Conservation (phyloP, 129 eudicot genomes). For the Flaveria trinervia region DNA sequence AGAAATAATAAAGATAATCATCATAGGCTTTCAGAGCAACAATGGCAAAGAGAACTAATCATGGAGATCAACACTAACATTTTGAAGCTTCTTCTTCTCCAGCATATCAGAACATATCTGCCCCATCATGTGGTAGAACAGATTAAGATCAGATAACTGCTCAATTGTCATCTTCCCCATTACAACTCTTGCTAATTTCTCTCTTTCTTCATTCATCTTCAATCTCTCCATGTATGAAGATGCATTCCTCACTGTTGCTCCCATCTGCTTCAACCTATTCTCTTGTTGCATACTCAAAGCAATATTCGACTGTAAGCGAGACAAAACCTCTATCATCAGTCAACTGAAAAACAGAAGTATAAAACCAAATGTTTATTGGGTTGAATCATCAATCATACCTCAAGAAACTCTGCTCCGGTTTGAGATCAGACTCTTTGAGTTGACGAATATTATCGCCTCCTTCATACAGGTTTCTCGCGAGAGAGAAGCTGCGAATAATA, state of each 20-base stretch:
- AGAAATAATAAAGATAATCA: background rate
- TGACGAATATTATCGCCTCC: constrained; percentile 38
- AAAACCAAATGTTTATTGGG: background rate
- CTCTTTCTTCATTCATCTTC: constrained; percentile 66
- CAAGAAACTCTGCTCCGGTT: constrained; percentile 84
- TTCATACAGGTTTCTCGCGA: constrained; percentile 66
- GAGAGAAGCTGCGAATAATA: constrained; percentile 71
- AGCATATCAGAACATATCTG: constrained; percentile 70
- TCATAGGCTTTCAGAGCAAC: background rate
- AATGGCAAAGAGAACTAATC: background rate
- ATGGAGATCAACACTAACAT: constrained; percentile 43
- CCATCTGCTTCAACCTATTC: constrained; percentile 82
- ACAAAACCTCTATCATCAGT: background rate
- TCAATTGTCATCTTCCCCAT: constrained; percentile 86
- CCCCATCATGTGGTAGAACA: constrained; percentile 90
- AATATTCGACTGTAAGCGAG: constrained; percentile 61
- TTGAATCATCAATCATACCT: constrained; percentile 50
- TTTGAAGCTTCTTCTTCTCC: constrained; percentile 67
- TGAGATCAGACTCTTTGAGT: constrained; percentile 60
- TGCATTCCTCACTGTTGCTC: constrained; percentile 90
- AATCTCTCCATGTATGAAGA: constrained; percentile 52
- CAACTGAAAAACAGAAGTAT: background rate
- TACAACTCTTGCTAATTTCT: constrained; percentile 60
- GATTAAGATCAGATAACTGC: constrained; percentile 66
- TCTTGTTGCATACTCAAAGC: constrained; percentile 84